Conservation (phyloP, 768 basidiomycete species). For the Leccinum subtestaceum region DNA sequence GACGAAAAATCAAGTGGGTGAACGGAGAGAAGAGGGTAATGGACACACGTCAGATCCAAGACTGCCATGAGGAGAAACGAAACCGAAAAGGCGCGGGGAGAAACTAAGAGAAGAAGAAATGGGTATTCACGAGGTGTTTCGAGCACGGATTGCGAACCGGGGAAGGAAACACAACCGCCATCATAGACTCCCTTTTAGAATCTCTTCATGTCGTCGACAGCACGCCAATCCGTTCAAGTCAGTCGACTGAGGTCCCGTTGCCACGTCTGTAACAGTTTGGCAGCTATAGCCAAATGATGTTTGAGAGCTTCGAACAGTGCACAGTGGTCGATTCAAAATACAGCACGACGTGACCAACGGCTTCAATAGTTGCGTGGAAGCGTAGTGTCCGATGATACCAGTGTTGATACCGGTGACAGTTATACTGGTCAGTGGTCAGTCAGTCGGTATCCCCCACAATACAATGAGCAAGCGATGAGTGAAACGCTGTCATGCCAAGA, state of each 20-base stretch:
- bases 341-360: background rate
- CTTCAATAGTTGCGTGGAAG: background rate
- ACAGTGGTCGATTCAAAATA: no score
- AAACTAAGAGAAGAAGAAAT: background rate
- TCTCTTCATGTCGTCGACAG: background rate
- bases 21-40: background rate
- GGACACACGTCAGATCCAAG: constrained; percentile 37
- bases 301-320: background rate
- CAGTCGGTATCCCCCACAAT: background rate
- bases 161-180: background rate
- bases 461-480: background rate
- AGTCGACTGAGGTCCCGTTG: background rate
- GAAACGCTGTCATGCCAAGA: background rate
- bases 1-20: background rate
- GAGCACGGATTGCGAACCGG: background rate
- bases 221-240: background rate
- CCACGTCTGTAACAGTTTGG: background rate
- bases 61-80: constrained; percentile 3
- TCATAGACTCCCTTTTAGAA: background rate
- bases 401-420: background rate
- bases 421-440: background rate
- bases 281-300: background rate
- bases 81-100: background rate
- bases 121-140: constrained; percentile 1
- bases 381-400: background rate